Evolutionary conservation across 169 alveolate species (phyloP).

Genomic region (Eimeria mitis): DNA sequence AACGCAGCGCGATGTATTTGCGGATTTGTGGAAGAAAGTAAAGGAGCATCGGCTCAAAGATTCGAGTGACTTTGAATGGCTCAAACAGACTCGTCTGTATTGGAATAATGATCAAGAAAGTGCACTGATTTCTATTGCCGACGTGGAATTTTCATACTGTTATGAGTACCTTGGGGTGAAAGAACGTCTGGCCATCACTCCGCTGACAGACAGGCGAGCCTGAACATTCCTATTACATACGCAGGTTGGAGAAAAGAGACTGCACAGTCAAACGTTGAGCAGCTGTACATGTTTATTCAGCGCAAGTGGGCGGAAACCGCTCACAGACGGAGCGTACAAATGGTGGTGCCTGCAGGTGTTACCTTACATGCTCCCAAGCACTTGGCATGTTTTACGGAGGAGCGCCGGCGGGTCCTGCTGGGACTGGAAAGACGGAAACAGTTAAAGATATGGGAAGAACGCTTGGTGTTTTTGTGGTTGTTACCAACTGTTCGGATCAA

Average conservation of each 20-base stretch:
- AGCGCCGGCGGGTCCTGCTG: constrained; percentile 99
- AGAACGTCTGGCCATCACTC: constrained; percentile 97
- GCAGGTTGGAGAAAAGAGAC: no score
- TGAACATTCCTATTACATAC: not conserved
- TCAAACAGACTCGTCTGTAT: constrained; percentile 94
- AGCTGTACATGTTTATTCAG: not conserved
- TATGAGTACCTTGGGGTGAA: constrained; percentile 97
- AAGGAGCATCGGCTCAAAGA: constrained; percentile 94
- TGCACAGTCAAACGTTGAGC: not conserved
- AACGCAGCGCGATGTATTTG: constrained; percentile 95
- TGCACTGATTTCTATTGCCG: constrained; percentile 94
- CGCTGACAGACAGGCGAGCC: constrained; percentile 95
- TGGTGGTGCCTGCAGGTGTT: constrained; percentile 64
- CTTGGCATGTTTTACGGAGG: constrained; percentile 98
- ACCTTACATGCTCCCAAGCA: constrained; percentile 89
- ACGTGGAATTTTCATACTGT: constrained; percentile 96
- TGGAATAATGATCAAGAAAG: constrained; percentile 95
- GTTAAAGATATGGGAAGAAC: constrained; percentile 97
- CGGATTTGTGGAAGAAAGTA: constrained; percentile 95
- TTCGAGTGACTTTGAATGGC: constrained; percentile 98
- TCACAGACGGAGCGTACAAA: no score
- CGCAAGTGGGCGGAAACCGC: not conserved
- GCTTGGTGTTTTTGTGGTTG: constrained; percentile 97
- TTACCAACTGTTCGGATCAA: constrained; percentile 97
- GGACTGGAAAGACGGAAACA: constrained; percentile 99